Evolutionary conservation across 1,284 basidiomycete genomes (phyloP).

Genomic region (Wolfiporia cocos): DNA sequence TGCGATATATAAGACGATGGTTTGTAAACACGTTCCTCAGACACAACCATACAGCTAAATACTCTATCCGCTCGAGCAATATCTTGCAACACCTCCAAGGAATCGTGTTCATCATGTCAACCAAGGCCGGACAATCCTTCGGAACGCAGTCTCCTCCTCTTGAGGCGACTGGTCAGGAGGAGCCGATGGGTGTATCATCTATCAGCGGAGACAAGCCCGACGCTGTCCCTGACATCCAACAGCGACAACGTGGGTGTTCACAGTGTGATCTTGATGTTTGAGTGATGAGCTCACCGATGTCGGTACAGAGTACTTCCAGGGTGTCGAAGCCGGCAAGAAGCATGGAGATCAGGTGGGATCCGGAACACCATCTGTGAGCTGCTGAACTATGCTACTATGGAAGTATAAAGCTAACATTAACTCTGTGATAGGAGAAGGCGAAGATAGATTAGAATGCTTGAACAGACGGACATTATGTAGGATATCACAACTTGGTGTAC

Average conservation of each 20-base stretch:
- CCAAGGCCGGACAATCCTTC: conserved; percentile 16
- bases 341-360: conserved; percentile 7
- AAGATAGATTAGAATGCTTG: background rate
- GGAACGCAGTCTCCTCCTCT: conserved; percentile 49
- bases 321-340: conserved; percentile 5
- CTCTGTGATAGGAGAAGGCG: too few relatives aligned
- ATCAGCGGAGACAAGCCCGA: conserved; percentile 31
- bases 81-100: too few relatives aligned
- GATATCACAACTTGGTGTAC: too few relatives aligned
- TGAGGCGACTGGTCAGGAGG: conserved; percentile 38
- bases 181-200: conserved; percentile 43
- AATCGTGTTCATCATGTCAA: conserved; percentile 18
- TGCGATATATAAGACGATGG: too few relatives aligned
- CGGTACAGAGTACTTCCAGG: conserved; percentile 15
- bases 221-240: conserved; percentile 30
- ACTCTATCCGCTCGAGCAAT: too few relatives aligned
- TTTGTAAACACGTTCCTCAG: too few relatives aligned
- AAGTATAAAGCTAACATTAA: too few relatives aligned
- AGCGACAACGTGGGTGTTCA: conserved; percentile 27
- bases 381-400: background rate
- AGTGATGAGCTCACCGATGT: background rate
- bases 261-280: background rate
- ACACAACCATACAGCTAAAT: too few relatives aligned
- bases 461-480: background rate
- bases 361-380: conserved; percentile 3